Conservation (phyloP, 371 early-diverging fungal genomes). For the Apophysomyces elegans region DNA sequence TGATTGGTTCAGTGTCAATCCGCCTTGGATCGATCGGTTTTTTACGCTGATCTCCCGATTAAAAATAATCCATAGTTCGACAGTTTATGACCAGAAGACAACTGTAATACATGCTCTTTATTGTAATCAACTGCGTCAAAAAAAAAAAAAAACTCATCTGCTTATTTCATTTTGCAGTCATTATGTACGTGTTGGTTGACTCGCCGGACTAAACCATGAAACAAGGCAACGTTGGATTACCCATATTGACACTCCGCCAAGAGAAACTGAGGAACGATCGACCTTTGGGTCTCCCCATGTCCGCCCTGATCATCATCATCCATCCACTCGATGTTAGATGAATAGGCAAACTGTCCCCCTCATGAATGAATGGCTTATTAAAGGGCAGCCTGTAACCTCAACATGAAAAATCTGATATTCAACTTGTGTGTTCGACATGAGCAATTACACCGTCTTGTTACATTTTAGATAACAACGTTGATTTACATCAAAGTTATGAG, state of each 20-base stretch:
- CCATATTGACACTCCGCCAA: not conserved
- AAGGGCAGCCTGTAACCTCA: too few species aligned
- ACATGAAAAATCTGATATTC: too few species aligned
- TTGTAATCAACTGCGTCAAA: not conserved
- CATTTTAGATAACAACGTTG: too few species aligned
- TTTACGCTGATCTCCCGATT: too few species aligned
- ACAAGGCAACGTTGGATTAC: not conserved
- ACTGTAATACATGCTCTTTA: not conserved
- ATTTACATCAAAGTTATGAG: too few species aligned
- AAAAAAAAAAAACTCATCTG: not conserved
- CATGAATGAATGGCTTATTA: too few species aligned
- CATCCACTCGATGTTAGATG: too few species aligned
- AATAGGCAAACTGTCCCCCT: too few species aligned
- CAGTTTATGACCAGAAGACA: not conserved
- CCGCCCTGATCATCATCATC: not conserved
- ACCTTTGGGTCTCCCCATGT: not conserved
- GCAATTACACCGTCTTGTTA: too few species aligned
- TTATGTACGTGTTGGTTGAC: not conserved
- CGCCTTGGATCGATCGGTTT: not conserved
- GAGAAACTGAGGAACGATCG: not conserved
- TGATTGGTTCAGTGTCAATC: constrained; percentile 9
- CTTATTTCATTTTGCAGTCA: too few species aligned
- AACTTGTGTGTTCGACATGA: too few species aligned
- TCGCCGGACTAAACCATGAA: not conserved
- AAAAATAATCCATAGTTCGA: too few species aligned